Evolutionary conservation across 2,329 filamentous ascomycete species (phyloP).

Genomic region (Aspergillus tubingensis): DNA sequence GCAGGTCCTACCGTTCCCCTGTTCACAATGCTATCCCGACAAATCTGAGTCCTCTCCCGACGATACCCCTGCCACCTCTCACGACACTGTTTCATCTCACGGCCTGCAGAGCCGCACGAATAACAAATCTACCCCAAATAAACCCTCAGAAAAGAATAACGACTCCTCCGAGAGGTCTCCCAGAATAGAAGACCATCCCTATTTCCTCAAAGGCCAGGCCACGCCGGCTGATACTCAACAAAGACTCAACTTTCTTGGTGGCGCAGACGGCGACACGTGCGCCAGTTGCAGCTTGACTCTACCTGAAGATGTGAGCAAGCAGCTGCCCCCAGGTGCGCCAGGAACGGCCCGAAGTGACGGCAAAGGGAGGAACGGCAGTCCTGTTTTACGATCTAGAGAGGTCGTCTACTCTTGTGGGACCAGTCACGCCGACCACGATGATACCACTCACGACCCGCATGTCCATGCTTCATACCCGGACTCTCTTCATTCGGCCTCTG

Average conservation of each 20-base stretch:
- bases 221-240: constrained; percentile 46
- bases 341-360: constrained; percentile 53
- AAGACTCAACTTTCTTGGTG: constrained; percentile 44
- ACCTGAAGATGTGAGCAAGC: constrained; percentile 56
- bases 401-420: constrained; percentile 54
- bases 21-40: constrained; percentile 53
- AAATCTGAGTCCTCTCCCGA: constrained; percentile 42
- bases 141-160: constrained; percentile 15
- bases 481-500: constrained; percentile 44
- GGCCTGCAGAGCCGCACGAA: constrained; percentile 22
- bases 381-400: constrained; percentile 57
- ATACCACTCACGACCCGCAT: constrained; percentile 38
- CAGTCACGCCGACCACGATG: constrained; percentile 39
- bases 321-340: constrained; percentile 55
- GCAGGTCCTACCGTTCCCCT: constrained; percentile 58
- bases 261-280: constrained; percentile 55
- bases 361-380: constrained; percentile 53
- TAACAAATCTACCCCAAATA: constrained; percentile 20
- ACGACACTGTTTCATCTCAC: constrained; percentile 31
- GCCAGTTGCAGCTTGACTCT: constrained; percentile 60
- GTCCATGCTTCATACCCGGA: constrained; percentile 40
- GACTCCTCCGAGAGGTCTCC: constrained; percentile 26
- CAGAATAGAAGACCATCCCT: constrained; percentile 53
- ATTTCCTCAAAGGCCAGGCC: constrained; percentile 48
- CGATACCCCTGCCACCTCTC: constrained; percentile 41